A percentile compares a stretch with the other conserved stretches of the same genome.
These are phyloP conservation scores for Raphanus sativus DNA, from an alignment of 345 rosid genomes.

Conservation along the genomic window DNA sequence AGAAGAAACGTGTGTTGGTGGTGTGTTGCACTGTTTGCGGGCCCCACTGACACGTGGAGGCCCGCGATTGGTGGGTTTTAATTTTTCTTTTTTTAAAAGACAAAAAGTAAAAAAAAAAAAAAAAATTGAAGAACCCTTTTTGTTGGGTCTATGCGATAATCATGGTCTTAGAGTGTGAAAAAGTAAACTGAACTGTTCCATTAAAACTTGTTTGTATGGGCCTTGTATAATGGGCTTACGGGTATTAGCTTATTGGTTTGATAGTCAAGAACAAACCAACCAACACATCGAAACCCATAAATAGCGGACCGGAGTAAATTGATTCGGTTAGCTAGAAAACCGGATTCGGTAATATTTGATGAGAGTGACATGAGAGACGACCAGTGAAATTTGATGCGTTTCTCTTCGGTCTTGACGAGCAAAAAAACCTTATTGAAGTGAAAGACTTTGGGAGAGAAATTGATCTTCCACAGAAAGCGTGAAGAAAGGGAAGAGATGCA, in stretches of 20 bases:
- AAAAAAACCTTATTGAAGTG: constrained; percentile 6
- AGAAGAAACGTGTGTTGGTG: no score
- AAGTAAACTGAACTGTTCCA: constrained; percentile 19
- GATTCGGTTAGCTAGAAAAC: not conserved
- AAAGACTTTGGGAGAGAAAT: not conserved
- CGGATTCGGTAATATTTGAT: not conserved
- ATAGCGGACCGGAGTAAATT: constrained; percentile 28
- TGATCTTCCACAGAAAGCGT: constrained; percentile 7
- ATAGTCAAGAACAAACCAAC: no score
- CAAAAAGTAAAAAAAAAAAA: no score
- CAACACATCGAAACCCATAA: not conserved
- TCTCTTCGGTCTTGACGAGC: not conserved
- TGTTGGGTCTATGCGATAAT: no score
- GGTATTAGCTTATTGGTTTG: not conserved
- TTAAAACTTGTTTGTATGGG: not conserved
- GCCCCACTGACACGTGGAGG: no score
- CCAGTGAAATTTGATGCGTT: constrained; percentile 2
- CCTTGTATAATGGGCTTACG: not conserved
- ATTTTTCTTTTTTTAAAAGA: no score
- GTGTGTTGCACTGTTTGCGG: no score
- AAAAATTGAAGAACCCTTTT: no score
- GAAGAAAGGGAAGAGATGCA: constrained; percentile 49
- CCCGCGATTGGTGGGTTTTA: no score
- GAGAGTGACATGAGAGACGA: not conserved
- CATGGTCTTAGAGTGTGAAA: not conserved